Base-by-base conservation (phyloP, 768 basidiomycete species). In the Rhodotorula sphaerocarpa region DNA sequence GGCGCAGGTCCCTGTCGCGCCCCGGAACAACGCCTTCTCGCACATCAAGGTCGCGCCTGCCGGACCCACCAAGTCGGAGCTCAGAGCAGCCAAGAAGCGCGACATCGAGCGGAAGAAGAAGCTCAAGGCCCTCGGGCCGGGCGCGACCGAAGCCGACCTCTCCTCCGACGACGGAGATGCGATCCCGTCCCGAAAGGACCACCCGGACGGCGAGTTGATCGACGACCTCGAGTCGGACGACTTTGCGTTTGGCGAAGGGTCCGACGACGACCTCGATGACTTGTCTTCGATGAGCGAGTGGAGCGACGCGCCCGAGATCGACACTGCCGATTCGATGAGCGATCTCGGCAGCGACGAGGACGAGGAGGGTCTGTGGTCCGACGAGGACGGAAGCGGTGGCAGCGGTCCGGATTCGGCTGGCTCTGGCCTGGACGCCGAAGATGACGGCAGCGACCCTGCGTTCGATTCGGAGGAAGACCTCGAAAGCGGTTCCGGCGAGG, bases 121-220 rank as follows among this genome's bases (percentile, higher is more conserved):
- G 39, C 61, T 63, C 15, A 53, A 58, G 45, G 30, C 18, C 43
- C 15, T 30, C 43, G 59, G 56, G 15, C 63, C 92, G 88, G 83
- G 90, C 87, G 71, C 88, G 88, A 76, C 87, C 85, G 43, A 52
- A 11, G 48, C 50, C 25, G 59, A 50, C n/a, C 36, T 39, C 36
- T 41, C 28, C 6, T 89, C 88, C 75, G 87, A 83, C 0, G 79
- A 84, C 57, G 79, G 86, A 55, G 74, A 91, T 61, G 85, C 85
- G 74, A 83, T 85, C 27, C 70, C 79, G 59, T 75, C 78, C 61
- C 78, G 76, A 51, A 74, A 75, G 59, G 71, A 72, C 33, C 74
- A 76, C 52, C 73, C 77, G 25, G 76, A 79, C 50, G 83, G 85
- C 72, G 81, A 82, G 75, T 76, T 90, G 33, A 63, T 90, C 48